Evolutionary conservation across 768 basidiomycete genomes (phyloP), one percentile per base, ranked within the genome.

Genomic region (Suillus cothurnatus): DNA sequence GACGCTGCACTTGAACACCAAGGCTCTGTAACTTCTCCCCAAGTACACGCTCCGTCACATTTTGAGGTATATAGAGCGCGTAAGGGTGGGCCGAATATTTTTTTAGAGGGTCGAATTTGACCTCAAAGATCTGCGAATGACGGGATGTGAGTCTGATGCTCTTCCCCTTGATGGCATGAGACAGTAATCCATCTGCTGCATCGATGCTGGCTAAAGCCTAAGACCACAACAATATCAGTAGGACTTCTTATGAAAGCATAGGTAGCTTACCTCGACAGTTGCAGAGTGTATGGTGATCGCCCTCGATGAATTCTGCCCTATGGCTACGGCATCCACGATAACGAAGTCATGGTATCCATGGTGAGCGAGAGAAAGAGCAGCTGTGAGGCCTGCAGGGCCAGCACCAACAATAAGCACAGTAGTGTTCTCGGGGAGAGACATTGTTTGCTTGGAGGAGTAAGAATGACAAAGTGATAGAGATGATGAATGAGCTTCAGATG

Each of bases 321-420:
- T 49, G 36, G 56, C 53, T 3, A 65, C 41, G 28, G 71, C 74
- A 59, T 84, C 82, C 19, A 84, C 80, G 12, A 83, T 73, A 19
- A 77, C 64, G 74, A 84, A 59, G 4, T 57, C 56, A 38, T 36
- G 23, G 31, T 15, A 57, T 15, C 2, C 3, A 14, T 84, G 78
- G 15, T 80, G 74, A 12, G 75, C 70, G 9, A 86, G 80, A n/a
- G 84, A 79, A 23, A 85, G 69, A 26, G 84, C 84, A 50, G 78
- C 72, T 0, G 81, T 75, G 59, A 86, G 79, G 6, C 85, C 85
- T 0, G 78, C 69, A 28, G 85, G 85, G 23, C 85, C 85, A 26
- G 82, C 83, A 32, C 84, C 85, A 14, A 86, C 80, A 32, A 86
- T 77, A 57, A 85, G 79, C 34, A 85, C 72, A 23, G 80, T 80